Percentiles rank a stretch among this genome's conserved stretches.
Evolutionary conservation across 306 rosid species (phyloP).

Genomic region (Delonix regia): DNA sequence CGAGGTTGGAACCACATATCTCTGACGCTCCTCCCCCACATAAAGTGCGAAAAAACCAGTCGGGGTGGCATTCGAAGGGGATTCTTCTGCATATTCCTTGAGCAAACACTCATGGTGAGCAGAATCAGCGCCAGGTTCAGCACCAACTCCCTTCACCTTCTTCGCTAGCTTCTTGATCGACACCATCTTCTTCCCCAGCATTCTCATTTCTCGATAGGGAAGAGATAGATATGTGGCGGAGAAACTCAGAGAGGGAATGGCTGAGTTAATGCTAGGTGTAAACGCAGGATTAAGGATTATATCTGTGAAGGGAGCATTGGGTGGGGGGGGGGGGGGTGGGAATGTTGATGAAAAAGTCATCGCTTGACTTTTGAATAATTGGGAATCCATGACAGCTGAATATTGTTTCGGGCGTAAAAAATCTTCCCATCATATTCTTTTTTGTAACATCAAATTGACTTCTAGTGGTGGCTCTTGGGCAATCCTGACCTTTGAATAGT

Average conservation of each 20-base stretch:
- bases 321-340: too few species aligned
- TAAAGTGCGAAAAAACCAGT: conserved; percentile 71
- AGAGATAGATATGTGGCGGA: not conserved
- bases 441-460: not conserved
- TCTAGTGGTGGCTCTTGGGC: not conserved
- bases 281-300: conserved; percentile 22
- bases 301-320: not conserved
- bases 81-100: conserved; percentile 29
- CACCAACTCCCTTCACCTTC: conserved; percentile 51
- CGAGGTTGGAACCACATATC: conserved; percentile 69
- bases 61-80: conserved; percentile 40
- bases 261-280: not conserved
- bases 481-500: conserved; percentile 1
- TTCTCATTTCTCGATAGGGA: conserved; percentile 5
- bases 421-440: not conserved
- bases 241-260: not conserved
- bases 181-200: conserved; percentile 64
- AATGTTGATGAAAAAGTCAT: conserved; percentile 8
- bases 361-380: conserved; percentile 17
- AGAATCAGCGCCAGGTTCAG: conserved; percentile 8
- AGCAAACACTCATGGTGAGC: conserved; percentile 48
- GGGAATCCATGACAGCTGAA: conserved; percentile 17
- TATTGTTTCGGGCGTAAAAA: conserved; percentile 6
- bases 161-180: conserved; percentile 62
- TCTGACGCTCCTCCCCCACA: conserved; percentile 71